Base-by-base conservation (phyloP, 2,329 filamentous ascomycete species). In the Cryphonectria naterciae region DNA sequence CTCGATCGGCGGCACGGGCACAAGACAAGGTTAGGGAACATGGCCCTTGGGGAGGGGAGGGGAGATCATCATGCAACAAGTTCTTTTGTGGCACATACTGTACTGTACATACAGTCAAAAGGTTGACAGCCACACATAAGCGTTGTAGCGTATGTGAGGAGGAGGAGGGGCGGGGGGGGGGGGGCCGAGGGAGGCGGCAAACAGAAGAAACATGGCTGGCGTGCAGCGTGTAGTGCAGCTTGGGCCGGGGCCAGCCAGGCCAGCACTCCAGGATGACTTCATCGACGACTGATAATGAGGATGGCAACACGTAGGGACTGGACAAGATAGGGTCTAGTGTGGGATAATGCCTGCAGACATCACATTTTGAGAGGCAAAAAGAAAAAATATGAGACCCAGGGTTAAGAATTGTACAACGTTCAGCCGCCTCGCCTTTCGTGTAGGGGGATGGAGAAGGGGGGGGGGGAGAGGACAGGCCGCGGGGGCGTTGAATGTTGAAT, bases 191-290 rank as follows among this genome's bases (percentile, higher is more conserved):
- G 41, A 7, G 43, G 46, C 46, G 46, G 46, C 46, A 49, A n/a
- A 49, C 46, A 49, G 46, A n/a, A 41, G 70, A 65, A 69, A 69
- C 71, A 65, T 66, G 65, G 22, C 52, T 5, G 37, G 19, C 56
- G 65, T 58, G 22, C 22, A n/a, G 46, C 11, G 6, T 49, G 46
- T 49, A 49, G 46, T 49, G 67, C 71, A 68, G 46, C 65, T 64
- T 22, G 61, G 39, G 39, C 39, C 65, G 41, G 67, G 43, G 22
- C 37, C 37, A 39, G 4, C 46, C 46, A 49, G 19, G 22, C 46
- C 46, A 49, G 41, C 35, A 56, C 61, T 41, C 67, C 60, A 49
- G 66, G 37, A 74, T 74, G 73, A 74, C 72, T 72, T 74, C 73
- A 73, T 74, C 61, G 60, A 54, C n/a, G 54, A 19, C 37, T 49